phyloP scores from a whole-genome alignment of 257 asterid genomes.

The Gentiana dahurica region DNA sequence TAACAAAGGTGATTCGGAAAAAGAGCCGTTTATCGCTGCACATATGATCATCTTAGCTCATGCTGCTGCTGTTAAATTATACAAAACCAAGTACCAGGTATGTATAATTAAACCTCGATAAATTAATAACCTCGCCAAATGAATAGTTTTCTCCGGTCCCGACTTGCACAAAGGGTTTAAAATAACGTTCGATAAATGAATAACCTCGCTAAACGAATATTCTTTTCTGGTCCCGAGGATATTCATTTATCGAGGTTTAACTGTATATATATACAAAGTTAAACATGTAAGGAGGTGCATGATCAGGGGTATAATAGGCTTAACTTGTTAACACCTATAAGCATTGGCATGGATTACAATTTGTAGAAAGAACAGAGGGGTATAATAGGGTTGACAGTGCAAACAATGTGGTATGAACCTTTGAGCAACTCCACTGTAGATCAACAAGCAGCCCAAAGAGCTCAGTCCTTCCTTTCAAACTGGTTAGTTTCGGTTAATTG shows the following conservation, averaged over 20 bases:
- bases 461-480: slow-evolving; percentile 12
- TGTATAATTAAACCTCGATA: no score
- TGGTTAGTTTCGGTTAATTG: not conserved
- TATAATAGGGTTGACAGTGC: slow-evolving; percentile 10
- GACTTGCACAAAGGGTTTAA: no score
- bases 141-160: no score
- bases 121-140: no score
- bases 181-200: no score
- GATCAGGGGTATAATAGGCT: no score
- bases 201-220: no score
- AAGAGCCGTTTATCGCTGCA: slow-evolving; percentile 27
- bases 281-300: no score
- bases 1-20: slow-evolving; percentile 22
- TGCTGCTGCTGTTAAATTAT: slow-evolving; percentile 22
- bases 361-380: slow-evolving; percentile 15
- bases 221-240: no score
- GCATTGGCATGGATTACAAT: not conserved
- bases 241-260: no score
- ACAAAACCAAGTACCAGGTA: slow-evolving; percentile 26
- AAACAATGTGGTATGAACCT: slow-evolving; percentile 14
- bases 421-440: slow-evolving; percentile 15
- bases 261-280: no score
- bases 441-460: slow-evolving; percentile 13
- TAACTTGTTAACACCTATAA: no score
- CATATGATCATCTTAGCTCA: slow-evolving; percentile 28